phyloP scores from a whole-genome alignment of 2,329 filamentous ascomycete species.

The Fusarium torulosum region DNA sequence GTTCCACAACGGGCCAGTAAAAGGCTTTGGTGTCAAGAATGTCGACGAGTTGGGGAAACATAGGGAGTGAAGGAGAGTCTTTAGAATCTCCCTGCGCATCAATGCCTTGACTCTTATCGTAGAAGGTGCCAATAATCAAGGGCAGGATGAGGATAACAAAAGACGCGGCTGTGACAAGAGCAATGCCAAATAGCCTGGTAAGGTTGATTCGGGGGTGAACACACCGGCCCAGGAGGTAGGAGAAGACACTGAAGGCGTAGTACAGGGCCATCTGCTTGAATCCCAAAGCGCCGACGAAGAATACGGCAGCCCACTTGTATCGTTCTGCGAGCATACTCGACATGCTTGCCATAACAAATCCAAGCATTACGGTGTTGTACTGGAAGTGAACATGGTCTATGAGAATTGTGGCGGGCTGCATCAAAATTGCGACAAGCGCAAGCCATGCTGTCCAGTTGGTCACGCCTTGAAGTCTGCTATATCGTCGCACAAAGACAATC shows the following conservation, averaged over 20 bases:
- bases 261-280: conserved; percentile 99
- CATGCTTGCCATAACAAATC: conserved; percentile 86
- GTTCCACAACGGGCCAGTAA: conserved; percentile 81
- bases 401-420: conserved; percentile 91
- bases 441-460: conserved; percentile 86
- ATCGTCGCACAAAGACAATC: conserved; percentile 86
- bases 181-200: conserved; percentile 78
- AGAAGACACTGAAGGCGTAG: conserved; percentile 93
- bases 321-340: conserved; percentile 89
- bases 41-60: conserved; percentile 69
- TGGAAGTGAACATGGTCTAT: conserved; percentile 98
- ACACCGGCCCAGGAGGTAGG: conserved; percentile 89
- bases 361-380: conserved; percentile 99
- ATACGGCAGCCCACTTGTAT: conserved; percentile 88
- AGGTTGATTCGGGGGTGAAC: conserved; percentile 79
- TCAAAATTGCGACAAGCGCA: conserved; percentile 87
- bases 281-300: conserved; percentile 92
- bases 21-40: conserved; percentile 73
- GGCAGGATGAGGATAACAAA: conserved; percentile 84
- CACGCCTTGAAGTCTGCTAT: conserved; percentile 80
- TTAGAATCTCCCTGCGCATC: conserved; percentile 68
- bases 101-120: conserved; percentile 75
- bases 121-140: conserved; percentile 77
- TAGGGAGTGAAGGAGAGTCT: conserved; percentile 71
- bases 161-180: conserved; percentile 76